Percentiles rank a stretch among this genome's conserved stretches.
These are phyloP conservation scores for Fusarium nanum DNA, from an alignment of 2,329 filamentous ascomycete species.

Conservation along the genomic window DNA sequence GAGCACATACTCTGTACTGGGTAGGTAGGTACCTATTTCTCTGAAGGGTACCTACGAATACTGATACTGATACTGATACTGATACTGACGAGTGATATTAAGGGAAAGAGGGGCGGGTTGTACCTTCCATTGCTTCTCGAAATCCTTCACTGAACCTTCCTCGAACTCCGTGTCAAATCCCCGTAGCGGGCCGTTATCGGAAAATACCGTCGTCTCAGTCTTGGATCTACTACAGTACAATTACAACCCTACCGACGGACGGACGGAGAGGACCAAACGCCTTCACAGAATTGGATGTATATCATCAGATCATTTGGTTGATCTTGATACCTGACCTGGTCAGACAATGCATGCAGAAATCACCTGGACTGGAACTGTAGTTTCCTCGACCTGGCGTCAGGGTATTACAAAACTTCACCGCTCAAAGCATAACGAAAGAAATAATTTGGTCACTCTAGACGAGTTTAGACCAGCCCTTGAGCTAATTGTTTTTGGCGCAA, in stretches of 20 bases:
- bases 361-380: neutral
- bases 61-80: neutral
- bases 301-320: constrained; percentile 2
- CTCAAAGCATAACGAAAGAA: neutral
- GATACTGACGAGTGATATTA: neutral
- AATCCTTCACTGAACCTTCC: constrained; percentile 2
- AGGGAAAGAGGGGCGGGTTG: neutral
- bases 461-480: neutral
- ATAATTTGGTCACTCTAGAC: neutral
- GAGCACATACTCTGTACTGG: neutral
- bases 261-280: neutral
- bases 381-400: neutral
- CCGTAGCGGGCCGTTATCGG: constrained; percentile 4
- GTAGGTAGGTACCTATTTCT: neutral
- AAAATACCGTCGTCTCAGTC: constrained; percentile 6
- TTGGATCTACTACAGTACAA: neutral
- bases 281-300: neutral
- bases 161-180: constrained; percentile 6
- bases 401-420: neutral
- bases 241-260: neutral
- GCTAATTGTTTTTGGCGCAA: neutral
- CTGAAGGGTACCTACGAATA: neutral
- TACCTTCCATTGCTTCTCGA: constrained; percentile 1
- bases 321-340: neutral
- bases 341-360: neutral